Evolutionary conservation across 441 rosid genomes (phyloP).

Genomic region (Bocquillonia castaneifolia): DNA sequence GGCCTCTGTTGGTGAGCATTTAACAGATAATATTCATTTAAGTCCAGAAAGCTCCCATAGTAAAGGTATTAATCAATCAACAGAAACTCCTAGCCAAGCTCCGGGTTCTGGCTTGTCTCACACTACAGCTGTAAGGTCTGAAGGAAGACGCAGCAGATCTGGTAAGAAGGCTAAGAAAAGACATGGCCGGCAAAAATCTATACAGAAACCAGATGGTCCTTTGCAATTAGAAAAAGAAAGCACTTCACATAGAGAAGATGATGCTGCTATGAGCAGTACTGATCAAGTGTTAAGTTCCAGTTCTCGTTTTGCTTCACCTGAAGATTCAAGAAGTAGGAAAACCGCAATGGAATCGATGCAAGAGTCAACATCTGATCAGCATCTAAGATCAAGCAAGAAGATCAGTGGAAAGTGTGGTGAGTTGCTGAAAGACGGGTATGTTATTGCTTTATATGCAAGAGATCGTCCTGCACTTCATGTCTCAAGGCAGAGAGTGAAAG

Average conservation of each 20-base stretch:
- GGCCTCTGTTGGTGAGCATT: constrained; percentile 46
- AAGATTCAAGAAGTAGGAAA: constrained; percentile 74
- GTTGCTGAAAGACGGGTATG: constrained; percentile 77
- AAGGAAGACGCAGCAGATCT: constrained; percentile 66
- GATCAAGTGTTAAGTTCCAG: constrained; percentile 75
- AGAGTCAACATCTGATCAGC: constrained; percentile 46
- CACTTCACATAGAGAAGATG: constrained; percentile 71
- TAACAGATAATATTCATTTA: constrained; percentile 41
- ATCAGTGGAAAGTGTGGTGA: constrained; percentile 50
- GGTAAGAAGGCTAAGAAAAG: constrained; percentile 96
- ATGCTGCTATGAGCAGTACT: constrained; percentile 78
- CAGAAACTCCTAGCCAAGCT: constrained; percentile 49
- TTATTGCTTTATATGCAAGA: constrained; percentile 78
- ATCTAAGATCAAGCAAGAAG: constrained; percentile 48
- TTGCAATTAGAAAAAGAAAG: constrained; percentile 61
- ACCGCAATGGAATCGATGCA: constrained; percentile 59
- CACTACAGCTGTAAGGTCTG: constrained; percentile 39
- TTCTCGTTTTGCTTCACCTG: constrained; percentile 81
- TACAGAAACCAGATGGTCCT: constrained; percentile 54
- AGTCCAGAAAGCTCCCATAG: constrained; percentile 49
- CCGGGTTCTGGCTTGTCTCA: constrained; percentile 51
- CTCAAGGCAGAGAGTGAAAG: constrained; percentile 90
- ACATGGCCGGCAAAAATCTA: constrained; percentile 64
- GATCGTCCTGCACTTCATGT: constrained; percentile 67
- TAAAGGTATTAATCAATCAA: constrained; percentile 36